Evolutionary conservation across 2,329 filamentous ascomycete genomes (phyloP), one percentile per base, ranked within the genome.

Genomic region (Hymenoscyphus linearis): DNA sequence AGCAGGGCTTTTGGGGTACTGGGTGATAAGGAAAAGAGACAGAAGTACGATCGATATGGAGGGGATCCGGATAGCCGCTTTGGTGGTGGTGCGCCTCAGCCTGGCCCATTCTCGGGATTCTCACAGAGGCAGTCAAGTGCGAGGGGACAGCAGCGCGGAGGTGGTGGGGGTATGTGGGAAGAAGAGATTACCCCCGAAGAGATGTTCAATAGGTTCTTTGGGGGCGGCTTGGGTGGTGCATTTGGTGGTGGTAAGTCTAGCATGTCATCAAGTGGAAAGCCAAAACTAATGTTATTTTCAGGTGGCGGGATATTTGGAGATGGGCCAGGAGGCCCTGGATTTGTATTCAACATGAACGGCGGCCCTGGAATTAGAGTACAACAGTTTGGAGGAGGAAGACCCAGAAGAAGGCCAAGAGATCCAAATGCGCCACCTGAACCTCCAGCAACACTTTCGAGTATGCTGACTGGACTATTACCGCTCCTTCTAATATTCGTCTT

Each of bases 191-290:
- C 90, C 59, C 93, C 95, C 0, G 95, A 99, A 76, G 95, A 99
- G 76, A 85, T 99, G 80, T 99, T 99, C 78, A 88, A 93, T 73
- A 86, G 93, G 65, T 99, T 99, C 82, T 99, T 99, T 79, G 91
- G 91, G 55, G 76, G 76, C 44, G 76, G 76, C 36, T 60, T 60
- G 44, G 61, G 61, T 67, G 80, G 82, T 69, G 83, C 84, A 55
- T 86, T 88, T 62, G 86, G 67, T 61, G 64, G 57, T 71, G 88
- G 89, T 78, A 84, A 77, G 75, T 72, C 79, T 80, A 36, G 7
- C 10, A 25, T 25, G n/a, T 31, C 59, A 26, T 18, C 7, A 16
- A 35, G 5, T 44, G 35, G 56, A 57, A 36, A 26, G 12, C 22
- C 56, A 53, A 57, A 52, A 34, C 65, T 69, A 59, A 68, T 55